Evolutionary conservation across 2,329 filamentous ascomycete species (phyloP), one percentile per base, ranked within the genome.

Genomic region (Chaetomium sp.): DNA sequence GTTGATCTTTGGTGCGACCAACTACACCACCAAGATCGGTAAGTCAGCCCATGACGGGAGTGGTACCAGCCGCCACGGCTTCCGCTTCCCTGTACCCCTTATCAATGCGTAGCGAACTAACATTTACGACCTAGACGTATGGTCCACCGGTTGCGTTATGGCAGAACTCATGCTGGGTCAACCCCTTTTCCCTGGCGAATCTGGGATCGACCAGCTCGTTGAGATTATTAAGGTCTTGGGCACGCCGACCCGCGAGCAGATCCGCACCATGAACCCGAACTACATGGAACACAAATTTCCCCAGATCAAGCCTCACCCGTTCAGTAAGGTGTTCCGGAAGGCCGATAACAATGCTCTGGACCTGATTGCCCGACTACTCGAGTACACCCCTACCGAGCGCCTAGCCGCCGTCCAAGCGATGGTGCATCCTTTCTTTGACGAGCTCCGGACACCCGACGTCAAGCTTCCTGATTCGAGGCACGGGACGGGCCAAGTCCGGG

Each of bases 231-330:
- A 99, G 77, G 92, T 99, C 52, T 78, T 99, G 59, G 94, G 94
- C 58, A 99, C 94, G 14, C 94, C 94, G 14, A 97, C 94, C 38
- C 84, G 94, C 62, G 94, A 99, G 72, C 94, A 99, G 74, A 99
- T 99, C 68, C 89, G 94, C 65, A 99, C 94, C 63, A 99, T 99
- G 94, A 99, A 99, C 74, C 94, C 94, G 57, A 99, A 99, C 75
- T 99, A 99, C 75, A 99, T 99, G 94, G 94, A 99, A 77, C 94
- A 99, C 78, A 97, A 97, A 78, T 99, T 99, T 75, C 94, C 94
- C 48, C 94, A 99, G 74, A 99, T 99, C 78, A 99, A 99, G 79
- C 94, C 94, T 56, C 94, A 99, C 69, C 94, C 94, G 34, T 99
- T 99, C 80, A 95, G 88, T 77, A 97, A 97, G 82, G 94, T 99